Evolutionary conservation across 2,329 filamentous ascomycete species (phyloP), one percentile per base, ranked within the genome.

Genomic region (Aspergillus glaucus): DNA sequence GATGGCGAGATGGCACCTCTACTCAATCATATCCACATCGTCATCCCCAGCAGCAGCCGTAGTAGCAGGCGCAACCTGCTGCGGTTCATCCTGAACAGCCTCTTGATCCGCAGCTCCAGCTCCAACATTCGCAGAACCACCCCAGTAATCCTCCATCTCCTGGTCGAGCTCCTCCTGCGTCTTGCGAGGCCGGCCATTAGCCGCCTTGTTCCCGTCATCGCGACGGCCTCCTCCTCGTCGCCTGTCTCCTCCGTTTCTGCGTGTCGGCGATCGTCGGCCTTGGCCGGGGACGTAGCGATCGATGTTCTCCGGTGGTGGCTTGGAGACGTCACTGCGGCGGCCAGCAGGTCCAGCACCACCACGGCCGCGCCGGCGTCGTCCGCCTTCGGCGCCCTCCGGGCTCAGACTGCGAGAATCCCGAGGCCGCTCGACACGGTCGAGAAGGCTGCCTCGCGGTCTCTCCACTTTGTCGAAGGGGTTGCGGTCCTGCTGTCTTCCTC

Each of bases 141-240:
- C 84, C 75, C 89, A 96, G 69, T 96, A 96, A 64, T 95, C 88
- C 26, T 85, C 89, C 91, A 96, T 96, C 71, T 96, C 91, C n/a
- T 88, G 88, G 66, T 96, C 91, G 37, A 96, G 76, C 66, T 96
- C 88, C 60, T 95, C 88, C 57, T 90, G 86, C 0, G 91, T 95
- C 79, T 95, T 95, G 70, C 82, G 86, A 2, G 83, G 78, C 44
- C 88, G 79, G 19, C 56, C 59, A 46, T 80, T 77, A 15, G 73
- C 75, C 43, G 74, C 74, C 43, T 63, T 58, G 36, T 63, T 64
- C 42, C 61, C 65, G 37, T 64, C 63, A 54, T 73, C 73, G 48
- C 71, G 64, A 44, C 68, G 65, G 7, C 15, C 15, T 37, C 67
- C 68, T 24, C 76, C 75, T 14, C 70, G 69, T 43, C 75, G 65